These are phyloP conservation scores for Colletotrichum theobromicola DNA, from an alignment of 2,329 filamentous ascomycete genomes.

Conservation along the genomic window DNA sequence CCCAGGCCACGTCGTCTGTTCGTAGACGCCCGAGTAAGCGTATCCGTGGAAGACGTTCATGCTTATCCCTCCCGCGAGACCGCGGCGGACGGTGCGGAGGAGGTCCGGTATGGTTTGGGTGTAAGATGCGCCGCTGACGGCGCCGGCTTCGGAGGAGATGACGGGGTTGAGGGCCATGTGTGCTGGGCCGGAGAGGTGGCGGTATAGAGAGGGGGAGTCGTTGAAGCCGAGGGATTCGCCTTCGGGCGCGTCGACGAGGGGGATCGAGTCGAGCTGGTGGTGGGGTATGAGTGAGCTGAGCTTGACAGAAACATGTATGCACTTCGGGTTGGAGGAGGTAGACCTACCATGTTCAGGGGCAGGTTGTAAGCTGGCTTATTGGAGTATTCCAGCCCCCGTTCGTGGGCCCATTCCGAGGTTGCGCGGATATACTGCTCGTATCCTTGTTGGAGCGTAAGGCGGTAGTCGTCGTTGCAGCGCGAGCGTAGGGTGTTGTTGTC, in stretches of 20 bases:
- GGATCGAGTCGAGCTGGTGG: slow-evolving; percentile 7
- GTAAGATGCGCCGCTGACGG: slow-evolving; percentile 21
- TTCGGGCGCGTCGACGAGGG: slow-evolving; percentile 25
- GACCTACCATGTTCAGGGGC: slow-evolving; percentile 26
- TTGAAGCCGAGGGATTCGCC: slow-evolving; percentile 28
- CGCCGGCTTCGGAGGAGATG: slow-evolving; percentile 29
- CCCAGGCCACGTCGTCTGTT: slow-evolving; percentile 26
- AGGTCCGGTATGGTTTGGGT: slow-evolving; percentile 18
- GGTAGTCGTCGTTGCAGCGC: slow-evolving; percentile 26
- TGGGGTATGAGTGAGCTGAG: not conserved
- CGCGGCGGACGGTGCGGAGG: slow-evolving; percentile 19
- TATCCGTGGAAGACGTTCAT: slow-evolving; percentile 27
- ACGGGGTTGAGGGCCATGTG: slow-evolving; percentile 23
- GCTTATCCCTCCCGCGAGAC: slow-evolving; percentile 26
- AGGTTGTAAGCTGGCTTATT: slow-evolving; percentile 30
- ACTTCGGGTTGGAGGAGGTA: not conserved
- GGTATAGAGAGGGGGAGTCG: slow-evolving; percentile 26
- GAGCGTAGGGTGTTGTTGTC: slow-evolving; percentile 1
- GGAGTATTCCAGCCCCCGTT: slow-evolving; percentile 23
- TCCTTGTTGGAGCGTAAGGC: slow-evolving; percentile 7
- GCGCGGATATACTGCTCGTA: slow-evolving; percentile 23
- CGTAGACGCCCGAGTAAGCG: slow-evolving; percentile 24
- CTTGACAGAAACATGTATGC: not conserved
- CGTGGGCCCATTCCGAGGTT: slow-evolving; percentile 19
- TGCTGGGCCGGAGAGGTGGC: slow-evolving; percentile 27